Conservation (phyloP, 176 grass and related monocot genomes). For the Lolium rigidum region DNA sequence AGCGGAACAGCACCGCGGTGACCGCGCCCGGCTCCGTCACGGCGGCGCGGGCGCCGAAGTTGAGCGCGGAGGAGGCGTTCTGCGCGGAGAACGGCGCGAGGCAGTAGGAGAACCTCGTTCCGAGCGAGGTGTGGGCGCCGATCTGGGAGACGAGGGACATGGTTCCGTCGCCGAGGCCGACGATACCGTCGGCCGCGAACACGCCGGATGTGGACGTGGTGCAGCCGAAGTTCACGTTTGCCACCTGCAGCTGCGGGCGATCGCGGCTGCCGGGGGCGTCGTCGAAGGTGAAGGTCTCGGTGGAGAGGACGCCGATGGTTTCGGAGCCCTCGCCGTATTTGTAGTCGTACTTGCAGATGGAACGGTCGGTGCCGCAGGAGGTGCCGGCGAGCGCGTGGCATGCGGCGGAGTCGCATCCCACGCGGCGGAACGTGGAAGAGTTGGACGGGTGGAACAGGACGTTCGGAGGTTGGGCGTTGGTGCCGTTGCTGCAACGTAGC, state of each 20-base stretch:
- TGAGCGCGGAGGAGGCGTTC: slow-evolving; percentile 49
- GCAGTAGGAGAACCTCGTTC: slow-evolving; percentile 74
- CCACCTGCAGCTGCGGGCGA: background rate
- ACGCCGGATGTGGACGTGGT: background rate
- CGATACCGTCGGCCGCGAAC: slow-evolving; percentile 45
- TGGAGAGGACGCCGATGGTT: slow-evolving; percentile 48
- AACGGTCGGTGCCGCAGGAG: slow-evolving; percentile 21
- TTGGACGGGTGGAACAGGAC: no score
- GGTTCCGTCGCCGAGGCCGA: slow-evolving; percentile 49
- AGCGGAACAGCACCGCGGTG: slow-evolving; percentile 39
- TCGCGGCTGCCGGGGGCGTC: background rate
- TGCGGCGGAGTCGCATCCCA: no score
- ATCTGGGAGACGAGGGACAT: slow-evolving; percentile 58
- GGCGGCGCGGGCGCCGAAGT: slow-evolving; percentile 57
- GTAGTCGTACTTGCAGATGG: slow-evolving; percentile 51
- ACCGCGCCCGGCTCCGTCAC: slow-evolving; percentile 34
- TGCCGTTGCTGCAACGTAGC: no score
- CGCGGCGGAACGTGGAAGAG: no score
- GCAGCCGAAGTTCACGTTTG: slow-evolving; percentile 56
- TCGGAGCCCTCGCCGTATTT: slow-evolving; percentile 55
- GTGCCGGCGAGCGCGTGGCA: slow-evolving; percentile 1
- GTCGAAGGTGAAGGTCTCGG: slow-evolving; percentile 65
- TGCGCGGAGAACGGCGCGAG: slow-evolving; percentile 35
- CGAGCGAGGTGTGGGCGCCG: slow-evolving; percentile 9
- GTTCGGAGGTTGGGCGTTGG: no score